Conservation (phyloP, 129 eudicot genomes). For the Pseudognaphalium luteoalbum region DNA sequence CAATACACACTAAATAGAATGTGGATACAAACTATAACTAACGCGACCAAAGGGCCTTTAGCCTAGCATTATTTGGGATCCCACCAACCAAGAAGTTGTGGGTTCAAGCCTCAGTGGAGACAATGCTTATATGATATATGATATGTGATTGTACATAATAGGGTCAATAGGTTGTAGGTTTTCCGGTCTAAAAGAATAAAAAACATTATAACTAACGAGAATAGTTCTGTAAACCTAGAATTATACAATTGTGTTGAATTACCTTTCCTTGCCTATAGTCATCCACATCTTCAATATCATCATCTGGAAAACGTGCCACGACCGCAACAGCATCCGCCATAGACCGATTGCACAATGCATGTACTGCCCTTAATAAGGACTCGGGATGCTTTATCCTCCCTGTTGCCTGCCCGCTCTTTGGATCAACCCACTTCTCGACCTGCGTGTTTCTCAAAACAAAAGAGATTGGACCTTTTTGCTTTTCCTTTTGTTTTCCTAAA, state of each 20-base stretch:
- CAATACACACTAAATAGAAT: neutral
- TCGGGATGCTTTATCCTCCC: conserved; percentile 87
- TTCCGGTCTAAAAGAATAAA: too few species aligned
- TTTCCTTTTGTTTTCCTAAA: neutral
- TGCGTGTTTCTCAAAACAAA: conserved; percentile 24
- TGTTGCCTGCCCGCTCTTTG: conserved; percentile 74
- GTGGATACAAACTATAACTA: neutral
- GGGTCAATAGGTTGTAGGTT: neutral
- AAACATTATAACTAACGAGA: neutral
- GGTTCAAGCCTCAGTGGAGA: too few species aligned
- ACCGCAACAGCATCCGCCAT: conserved; percentile 87
- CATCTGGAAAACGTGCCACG: conserved; percentile 96
- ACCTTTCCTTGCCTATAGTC: conserved; percentile 92
- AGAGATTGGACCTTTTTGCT: neutral
- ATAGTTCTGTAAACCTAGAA: neutral
- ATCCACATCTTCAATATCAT: conserved; percentile 67
- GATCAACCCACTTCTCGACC: conserved; percentile 91
- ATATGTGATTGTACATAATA: neutral
- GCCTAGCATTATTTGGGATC: too few species aligned
- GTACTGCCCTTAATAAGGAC: conserved; percentile 83
- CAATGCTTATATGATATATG: neutral
- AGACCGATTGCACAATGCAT: conserved; percentile 44
- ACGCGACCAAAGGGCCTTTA: too few species aligned
- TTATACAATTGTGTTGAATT: neutral
- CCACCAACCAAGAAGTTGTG: too few species aligned